Percentiles rank a stretch among this genome's conserved stretches.
These are phyloP conservation scores for Pestalotiopsis sp. DNA, from an alignment of 2,329 filamentous ascomycete species.

Conservation along the genomic window DNA sequence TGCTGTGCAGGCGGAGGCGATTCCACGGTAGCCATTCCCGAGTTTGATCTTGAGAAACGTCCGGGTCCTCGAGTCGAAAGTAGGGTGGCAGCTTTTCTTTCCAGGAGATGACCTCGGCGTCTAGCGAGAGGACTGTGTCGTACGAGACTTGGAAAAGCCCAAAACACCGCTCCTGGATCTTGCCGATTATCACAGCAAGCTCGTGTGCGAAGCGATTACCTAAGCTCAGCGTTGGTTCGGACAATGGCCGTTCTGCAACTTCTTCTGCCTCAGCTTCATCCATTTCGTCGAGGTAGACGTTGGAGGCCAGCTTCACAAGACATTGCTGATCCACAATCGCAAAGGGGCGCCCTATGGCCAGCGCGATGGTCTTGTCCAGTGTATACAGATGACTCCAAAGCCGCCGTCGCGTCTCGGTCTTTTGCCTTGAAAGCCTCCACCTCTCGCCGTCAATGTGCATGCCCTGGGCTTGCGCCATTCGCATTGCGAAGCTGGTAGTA, in stretches of 20 bases:
- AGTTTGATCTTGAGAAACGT: slow-evolving; percentile 30
- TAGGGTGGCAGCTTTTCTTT: slow-evolving; percentile 34
- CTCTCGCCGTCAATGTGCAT: slow-evolving; percentile 45
- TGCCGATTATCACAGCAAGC: slow-evolving; percentile 37
- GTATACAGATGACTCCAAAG: slow-evolving; percentile 42
- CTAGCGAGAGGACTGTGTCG: slow-evolving; percentile 37
- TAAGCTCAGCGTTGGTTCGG: slow-evolving; percentile 35
- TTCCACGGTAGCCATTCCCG: slow-evolving; percentile 38
- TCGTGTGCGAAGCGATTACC: slow-evolving; percentile 33
- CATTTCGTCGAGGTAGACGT: slow-evolving; percentile 25
- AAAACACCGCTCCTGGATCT: slow-evolving; percentile 42
- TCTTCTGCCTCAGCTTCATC: slow-evolving; percentile 12
- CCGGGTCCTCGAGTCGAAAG: slow-evolving; percentile 35
- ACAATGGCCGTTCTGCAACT: slow-evolving; percentile 25
- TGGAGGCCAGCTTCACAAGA: slow-evolving; percentile 37
- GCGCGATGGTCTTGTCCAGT: slow-evolving; percentile 40
- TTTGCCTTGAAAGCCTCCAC: slow-evolving; percentile 38
- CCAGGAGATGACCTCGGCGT: slow-evolving; percentile 36
- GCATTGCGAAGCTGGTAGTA: slow-evolving; percentile 43
- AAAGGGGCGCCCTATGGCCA: slow-evolving; percentile 42
- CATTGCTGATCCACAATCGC: slow-evolving; percentile 41
- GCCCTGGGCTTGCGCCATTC: slow-evolving; percentile 44
- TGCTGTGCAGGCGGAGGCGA: slow-evolving; percentile 39
- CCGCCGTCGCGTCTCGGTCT: slow-evolving; percentile 38
- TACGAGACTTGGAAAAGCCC: slow-evolving; percentile 38